Percentiles rank a stretch among this genome's conserved stretches.
Conservation (phyloP, 2,329 filamentous ascomycete species). For the Metarhizium brunneum region DNA sequence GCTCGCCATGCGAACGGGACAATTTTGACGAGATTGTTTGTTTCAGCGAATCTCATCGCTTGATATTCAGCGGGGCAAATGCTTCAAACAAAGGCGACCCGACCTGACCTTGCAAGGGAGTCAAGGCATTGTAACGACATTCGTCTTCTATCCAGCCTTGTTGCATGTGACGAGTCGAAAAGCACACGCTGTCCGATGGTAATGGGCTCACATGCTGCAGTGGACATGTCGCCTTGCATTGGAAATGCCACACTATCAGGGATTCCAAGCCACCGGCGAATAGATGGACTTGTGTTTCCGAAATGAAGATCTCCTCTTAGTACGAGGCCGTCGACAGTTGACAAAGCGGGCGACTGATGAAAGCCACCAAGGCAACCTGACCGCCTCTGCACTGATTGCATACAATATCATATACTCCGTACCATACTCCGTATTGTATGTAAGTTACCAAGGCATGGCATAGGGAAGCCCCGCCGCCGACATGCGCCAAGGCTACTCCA, state of each 20-base stretch:
- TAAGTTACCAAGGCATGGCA: no score
- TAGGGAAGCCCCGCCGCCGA: no score
- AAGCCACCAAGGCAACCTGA: not conserved
- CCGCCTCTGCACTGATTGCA: not conserved
- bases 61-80: no score
- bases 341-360: not conserved
- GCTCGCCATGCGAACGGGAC: no score
- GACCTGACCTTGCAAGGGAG: no score
- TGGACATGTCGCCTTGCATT: not conserved
- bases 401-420: not conserved
- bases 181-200: not conserved
- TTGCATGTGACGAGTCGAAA: not conserved
- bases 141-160: not conserved
- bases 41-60: no score
- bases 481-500: no score
- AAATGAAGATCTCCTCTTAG: not conserved
- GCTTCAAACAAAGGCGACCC: no score
- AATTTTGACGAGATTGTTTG: no score
- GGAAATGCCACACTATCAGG: not conserved
- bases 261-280: not conserved
- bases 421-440: no score
- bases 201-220: not conserved
- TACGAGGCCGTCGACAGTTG: not conserved
- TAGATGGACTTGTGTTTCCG: not conserved
- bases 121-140: no score